Evolutionary conservation across 345 rosid species (phyloP).

Genomic region (Hibiscus syriacus): DNA sequence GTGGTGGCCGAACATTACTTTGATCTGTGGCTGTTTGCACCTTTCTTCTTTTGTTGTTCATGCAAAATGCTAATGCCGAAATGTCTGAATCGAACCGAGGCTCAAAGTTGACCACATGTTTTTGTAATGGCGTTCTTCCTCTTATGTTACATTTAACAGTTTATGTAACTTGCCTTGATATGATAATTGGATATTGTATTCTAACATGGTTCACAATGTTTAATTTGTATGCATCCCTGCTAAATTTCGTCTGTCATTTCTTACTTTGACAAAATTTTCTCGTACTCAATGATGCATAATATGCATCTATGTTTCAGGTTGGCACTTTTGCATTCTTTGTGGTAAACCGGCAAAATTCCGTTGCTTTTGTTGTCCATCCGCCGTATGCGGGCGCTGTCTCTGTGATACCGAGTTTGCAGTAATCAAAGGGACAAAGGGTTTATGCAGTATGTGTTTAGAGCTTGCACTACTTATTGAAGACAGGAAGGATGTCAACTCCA

Average conservation of each 20-base stretch:
- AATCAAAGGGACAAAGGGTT: constrained; percentile 24
- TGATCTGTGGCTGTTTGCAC: not conserved
- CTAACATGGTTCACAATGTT: not conserved
- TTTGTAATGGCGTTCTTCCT: no score
- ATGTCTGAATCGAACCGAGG: no score
- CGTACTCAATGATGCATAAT: not conserved
- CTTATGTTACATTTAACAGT: no score
- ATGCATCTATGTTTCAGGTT: constrained; percentile 28
- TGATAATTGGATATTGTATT: no score
- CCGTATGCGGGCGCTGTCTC: constrained; percentile 38
- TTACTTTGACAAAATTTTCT: no score
- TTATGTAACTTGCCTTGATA: no score
- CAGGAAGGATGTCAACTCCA: constrained; percentile 22
- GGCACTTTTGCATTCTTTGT: constrained; percentile 44
- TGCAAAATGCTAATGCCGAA: no score
- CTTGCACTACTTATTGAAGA: constrained; percentile 38
- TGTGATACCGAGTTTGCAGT: constrained; percentile 23
- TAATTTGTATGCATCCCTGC: not conserved
- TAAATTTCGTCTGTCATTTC: no score
- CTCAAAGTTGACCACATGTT: no score
- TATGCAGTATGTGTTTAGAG: constrained; percentile 34
- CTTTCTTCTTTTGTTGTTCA: not conserved
- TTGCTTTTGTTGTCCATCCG: constrained; percentile 49
- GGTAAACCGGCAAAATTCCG: constrained; percentile 28
- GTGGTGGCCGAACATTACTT: not conserved